Base-by-base conservation (phyloP, 176 grass and related monocot species). In the Avena eriantha region DNA sequence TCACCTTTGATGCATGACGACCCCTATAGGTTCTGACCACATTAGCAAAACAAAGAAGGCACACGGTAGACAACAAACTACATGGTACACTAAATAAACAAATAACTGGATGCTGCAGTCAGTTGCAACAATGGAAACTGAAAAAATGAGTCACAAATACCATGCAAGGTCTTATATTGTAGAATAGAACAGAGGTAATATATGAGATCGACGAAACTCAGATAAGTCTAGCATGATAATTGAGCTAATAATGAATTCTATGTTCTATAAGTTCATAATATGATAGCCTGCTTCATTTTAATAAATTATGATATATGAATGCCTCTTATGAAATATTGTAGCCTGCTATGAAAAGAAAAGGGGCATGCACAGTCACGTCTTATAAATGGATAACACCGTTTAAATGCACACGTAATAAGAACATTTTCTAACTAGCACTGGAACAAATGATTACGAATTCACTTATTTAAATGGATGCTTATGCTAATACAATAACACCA, bases 1-100 rank as follows among this genome's bases (percentile, higher is more conserved):
- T 95, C 73, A 95, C 80, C 85, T 92, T 92, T 50, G 90, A 95
- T 84, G 85, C 90, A 92, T 95, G 93, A 54, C 93, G 90, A 10
- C 93, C 93, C 87, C 93, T 95, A 83, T 34, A 80, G 31, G 83
- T 85, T 60, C 21, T 73, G 16, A 76, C 60, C 59, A 83, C 31
- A 77, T 88, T 83, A 82, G 73, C 72, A 48, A 58, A 73, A 82
- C 58, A 65, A 82, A 50, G 18, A 80, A 71, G 57, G 54, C 70
- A 47, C 36, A 29, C 43, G 17, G 17, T 72, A 57, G 55, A 45
- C 54, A 72, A 64, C 36, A 75, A 78, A 83, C 19, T 59, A 86
- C 65, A 46, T 78, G 23, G 10, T 54, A 58, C 17, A 75, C 8
- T 45, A 45, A 72, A 47, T 41, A 3, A 66, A 69, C 33, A 51